Evolutionary conservation across 2,329 filamentous ascomycete species (phyloP).

Genomic region (Fusarium albidum): DNA sequence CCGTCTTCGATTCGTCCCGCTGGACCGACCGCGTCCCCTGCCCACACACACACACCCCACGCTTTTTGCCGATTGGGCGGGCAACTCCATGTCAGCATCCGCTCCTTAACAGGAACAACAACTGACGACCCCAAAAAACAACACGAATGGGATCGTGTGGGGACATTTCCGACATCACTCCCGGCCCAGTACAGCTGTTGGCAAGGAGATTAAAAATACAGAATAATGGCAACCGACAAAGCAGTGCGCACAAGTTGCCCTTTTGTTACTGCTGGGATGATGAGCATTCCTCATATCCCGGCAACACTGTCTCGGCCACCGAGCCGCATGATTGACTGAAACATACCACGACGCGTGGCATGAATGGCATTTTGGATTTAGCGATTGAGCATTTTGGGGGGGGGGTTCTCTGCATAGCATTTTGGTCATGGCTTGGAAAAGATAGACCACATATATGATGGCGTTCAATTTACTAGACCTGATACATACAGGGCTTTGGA

Average conservation of each 20-base stretch:
- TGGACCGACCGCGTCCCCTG: conserved; percentile 11
- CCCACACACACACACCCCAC: not conserved
- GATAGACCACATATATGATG: conserved; percentile 26
- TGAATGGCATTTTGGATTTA: conserved; percentile 34
- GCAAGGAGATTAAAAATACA: conserved; percentile 6
- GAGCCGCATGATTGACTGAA: conserved; percentile 30
- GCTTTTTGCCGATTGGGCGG: conserved; percentile 18
- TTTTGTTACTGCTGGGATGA: conserved; percentile 21
- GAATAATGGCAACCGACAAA: conserved; percentile 34
- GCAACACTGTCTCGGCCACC: conserved; percentile 29
- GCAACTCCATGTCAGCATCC: conserved; percentile 23
- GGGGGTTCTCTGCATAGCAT: conserved; percentile 26
- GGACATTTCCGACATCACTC: conserved; percentile 3
- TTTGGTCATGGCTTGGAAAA: conserved; percentile 23
- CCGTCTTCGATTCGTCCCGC: conserved; percentile 6
- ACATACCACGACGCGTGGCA: conserved; percentile 20
- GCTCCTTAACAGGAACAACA: conserved; percentile 22
- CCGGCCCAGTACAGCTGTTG: conserved; percentile 5
- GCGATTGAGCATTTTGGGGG: conserved; percentile 18
- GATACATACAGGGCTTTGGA: conserved; percentile 16
- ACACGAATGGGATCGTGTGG: conserved; percentile 12
- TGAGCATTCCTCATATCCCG: conserved; percentile 1
- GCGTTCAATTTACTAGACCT: conserved; percentile 28
- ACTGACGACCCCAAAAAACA: conserved; percentile 22
- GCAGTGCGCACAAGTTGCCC: conserved; percentile 36